These are phyloP conservation scores for Eutrema japonicum DNA, from an alignment of 345 rosid genomes.

Conservation along the genomic window DNA sequence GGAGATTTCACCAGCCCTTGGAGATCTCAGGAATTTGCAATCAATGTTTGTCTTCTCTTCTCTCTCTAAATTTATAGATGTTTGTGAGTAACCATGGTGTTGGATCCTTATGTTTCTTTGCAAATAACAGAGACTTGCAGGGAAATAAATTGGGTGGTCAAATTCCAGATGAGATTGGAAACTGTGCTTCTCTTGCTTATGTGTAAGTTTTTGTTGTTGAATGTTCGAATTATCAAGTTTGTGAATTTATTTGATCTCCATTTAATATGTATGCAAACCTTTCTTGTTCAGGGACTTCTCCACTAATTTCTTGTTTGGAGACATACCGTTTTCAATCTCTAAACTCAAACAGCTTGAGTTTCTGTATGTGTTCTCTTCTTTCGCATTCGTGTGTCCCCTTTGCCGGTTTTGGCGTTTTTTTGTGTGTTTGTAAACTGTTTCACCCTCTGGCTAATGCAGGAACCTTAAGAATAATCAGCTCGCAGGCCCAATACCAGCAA, in stretches of 20 bases:
- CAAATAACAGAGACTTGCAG: conserved; percentile 66
- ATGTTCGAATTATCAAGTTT: background rate
- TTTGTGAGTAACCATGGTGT: too few relatives aligned
- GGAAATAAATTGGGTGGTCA: conserved; percentile 82
- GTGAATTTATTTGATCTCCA: background rate
- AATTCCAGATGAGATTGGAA: conserved; percentile 93
- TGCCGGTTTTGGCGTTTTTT: background rate
- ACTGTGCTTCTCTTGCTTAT: conserved; percentile 67
- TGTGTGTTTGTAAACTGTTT: background rate
- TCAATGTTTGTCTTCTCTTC: conserved; percentile 56
- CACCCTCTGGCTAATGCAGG: conserved; percentile 44
- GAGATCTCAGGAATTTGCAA: conserved; percentile 70
- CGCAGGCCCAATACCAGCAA: conserved; percentile 90
- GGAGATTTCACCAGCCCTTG: conserved; percentile 83
- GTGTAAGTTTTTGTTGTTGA: conserved; percentile 48
- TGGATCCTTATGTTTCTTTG: background rate
- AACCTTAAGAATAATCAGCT: conserved; percentile 80
- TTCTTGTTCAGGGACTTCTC: conserved; percentile 75
- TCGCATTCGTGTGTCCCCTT: background rate
- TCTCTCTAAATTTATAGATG: background rate
- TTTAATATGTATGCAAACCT: background rate
- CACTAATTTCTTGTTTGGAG: conserved; percentile 69
- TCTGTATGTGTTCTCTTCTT: conserved; percentile 47
- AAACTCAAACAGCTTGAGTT: conserved; percentile 78
- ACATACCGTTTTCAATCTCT: conserved; percentile 84